Conservation (phyloP, 768 basidiomycete genomes). For the Mycena olivaceomarginata region DNA sequence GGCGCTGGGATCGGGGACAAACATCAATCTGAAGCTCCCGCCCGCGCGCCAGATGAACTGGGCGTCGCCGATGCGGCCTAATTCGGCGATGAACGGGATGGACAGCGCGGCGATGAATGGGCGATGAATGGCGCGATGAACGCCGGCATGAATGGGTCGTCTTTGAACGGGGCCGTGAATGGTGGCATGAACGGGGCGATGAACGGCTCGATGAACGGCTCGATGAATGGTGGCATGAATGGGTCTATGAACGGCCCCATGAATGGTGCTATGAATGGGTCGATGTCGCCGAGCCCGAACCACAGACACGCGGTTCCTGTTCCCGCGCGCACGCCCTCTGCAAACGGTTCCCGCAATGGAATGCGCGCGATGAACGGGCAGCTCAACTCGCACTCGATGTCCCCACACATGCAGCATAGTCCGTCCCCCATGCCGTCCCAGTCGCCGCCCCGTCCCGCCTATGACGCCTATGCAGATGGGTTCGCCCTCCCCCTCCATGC, state of each 20-base stretch:
- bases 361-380: conserved; percentile 64
- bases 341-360: conserved; percentile 72
- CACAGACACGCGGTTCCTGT: conserved; percentile 59
- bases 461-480: conserved; percentile 72
- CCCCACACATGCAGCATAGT: conserved; percentile 70
- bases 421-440: conserved; percentile 70
- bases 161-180: neutral
- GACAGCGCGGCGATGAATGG: conserved; percentile 44
- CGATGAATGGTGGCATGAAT: conserved; percentile 36
- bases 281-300: conserved; percentile 61
- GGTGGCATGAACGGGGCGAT: conserved; percentile 41
- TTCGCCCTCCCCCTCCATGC: conserved; percentile 74
- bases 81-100: conserved; percentile 44
- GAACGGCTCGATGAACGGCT: conserved; percentile 14
- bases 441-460: conserved; percentile 69
- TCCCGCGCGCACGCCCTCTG: conserved; percentile 71
- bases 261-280: conserved; percentile 56
- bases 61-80: conserved; percentile 56
- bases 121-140: conserved; percentile 41
- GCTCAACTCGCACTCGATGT: conserved; percentile 64
- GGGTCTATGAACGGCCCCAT: conserved; percentile 46
- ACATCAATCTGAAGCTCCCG: conserved; percentile 66
- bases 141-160: neutral
- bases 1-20: conserved; percentile 54
- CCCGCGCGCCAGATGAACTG: conserved; percentile 63